These are phyloP conservation scores for Alternaria sp. DNA, from an alignment of 2,329 filamentous ascomycete species.

Conservation along the genomic window DNA sequence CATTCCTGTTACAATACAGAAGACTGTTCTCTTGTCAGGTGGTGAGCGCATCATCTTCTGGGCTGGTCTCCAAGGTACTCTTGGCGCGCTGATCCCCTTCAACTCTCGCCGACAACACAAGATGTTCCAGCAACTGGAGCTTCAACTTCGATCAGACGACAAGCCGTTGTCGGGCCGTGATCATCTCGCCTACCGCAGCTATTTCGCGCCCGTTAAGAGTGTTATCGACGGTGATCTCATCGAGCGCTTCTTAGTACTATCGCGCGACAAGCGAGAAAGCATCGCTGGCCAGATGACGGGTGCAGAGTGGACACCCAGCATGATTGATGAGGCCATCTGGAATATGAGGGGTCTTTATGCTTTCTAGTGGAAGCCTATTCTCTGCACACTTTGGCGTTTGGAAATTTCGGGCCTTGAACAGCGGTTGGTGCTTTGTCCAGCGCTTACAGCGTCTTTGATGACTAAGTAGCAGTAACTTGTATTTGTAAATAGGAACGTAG, in stretches of 20 bases:
- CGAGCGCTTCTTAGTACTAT: constrained; percentile 84
- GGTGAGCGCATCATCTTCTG: constrained; percentile 91
- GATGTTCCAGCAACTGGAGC: constrained; percentile 95
- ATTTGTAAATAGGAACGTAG: constrained; percentile 19
- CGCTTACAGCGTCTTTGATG: constrained; percentile 8
- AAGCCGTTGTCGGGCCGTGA: constrained; percentile 89
- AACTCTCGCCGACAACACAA: constrained; percentile 91
- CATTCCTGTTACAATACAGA: constrained; percentile 87
- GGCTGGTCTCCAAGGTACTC: constrained; percentile 92
- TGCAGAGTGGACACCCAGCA: constrained; percentile 73
- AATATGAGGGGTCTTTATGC: constrained; percentile 49
- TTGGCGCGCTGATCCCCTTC: constrained; percentile 93
- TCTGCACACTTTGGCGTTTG: constrained; percentile 14
- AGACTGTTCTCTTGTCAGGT: constrained; percentile 87
- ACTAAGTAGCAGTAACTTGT: constrained; percentile 11
- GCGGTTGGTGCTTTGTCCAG: constrained; percentile 3
- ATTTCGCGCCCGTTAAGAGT: constrained; percentile 96
- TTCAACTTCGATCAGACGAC: constrained; percentile 79
- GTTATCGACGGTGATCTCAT: constrained; percentile 97
- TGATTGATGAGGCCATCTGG: constrained; percentile 88
- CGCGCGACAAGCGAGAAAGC: constrained; percentile 90
- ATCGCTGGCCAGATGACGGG: constrained; percentile 93
- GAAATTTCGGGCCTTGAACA: constrained; percentile 9
- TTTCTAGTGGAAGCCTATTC: constrained; percentile 30
- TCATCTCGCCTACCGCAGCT: constrained; percentile 93